Base-by-base conservation (phyloP, 495 filamentous ascomycete species). In the Schizothecium vesticola region DNA sequence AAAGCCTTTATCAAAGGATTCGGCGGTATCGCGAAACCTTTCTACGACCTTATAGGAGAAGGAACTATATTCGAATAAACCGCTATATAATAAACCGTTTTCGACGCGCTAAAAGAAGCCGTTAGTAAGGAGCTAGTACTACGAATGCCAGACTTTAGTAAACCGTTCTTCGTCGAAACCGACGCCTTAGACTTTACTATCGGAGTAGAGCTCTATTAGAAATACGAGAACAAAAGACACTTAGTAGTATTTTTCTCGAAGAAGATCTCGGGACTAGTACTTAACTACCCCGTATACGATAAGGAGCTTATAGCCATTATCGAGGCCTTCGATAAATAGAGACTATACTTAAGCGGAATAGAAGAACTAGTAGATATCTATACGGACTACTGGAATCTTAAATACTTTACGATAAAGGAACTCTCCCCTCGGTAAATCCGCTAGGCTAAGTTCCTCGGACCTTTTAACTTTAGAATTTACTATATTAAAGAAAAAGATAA, bases 251-350 rank as follows among this genome's bases (percentile, higher is more conserved):
- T 65, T 25, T 33, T 65, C 29, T 65, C 23, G 13, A 55, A 58
- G 24, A 59, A 29, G 29, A 57, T 65, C 29, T 58, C 3, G 26
- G 29, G 43, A 57, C 6, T 16, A 28, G 26, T 13, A 28, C 31
- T 29, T 29, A 59, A 66, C 3, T 58, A 31, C 16, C 19, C 21
- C 13, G 25, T 58, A 1, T 36, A 58, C 36, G 23, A 33, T 58
- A 59, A 36, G 51, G 21, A 59, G 31, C 23, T 65, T 28, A 57
- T 65, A 58, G 13, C 43, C 2, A 65, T 65, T 65, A 65, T 65
- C 23, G 2, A 58, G 24, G 7, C 5, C 3, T 65, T 65, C 31
- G 29, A 3, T 3, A 19, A 65, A 59, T 65, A 59, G 24, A 33
- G 12, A n/a, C 22, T 31, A 13, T 65, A 65, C 33, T 59, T 65